Evolutionary conservation across 1,284 basidiomycete genomes (phyloP).

Genomic region (Inonotus hispidus): DNA sequence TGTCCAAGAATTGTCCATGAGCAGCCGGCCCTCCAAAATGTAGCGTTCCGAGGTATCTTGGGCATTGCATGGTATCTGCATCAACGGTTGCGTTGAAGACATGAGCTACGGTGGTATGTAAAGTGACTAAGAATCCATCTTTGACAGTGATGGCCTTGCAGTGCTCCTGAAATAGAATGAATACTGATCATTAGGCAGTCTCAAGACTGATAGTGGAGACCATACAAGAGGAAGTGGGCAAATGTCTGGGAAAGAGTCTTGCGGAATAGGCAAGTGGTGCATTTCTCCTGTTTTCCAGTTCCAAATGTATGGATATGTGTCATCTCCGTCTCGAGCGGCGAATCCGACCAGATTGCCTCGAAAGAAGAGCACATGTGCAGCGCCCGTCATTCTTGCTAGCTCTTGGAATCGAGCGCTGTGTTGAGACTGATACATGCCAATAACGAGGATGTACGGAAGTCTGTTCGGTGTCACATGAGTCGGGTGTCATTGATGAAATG

Average conservation of each 20-base stretch:
- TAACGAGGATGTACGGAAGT: background rate
- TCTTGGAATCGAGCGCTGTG: background rate
- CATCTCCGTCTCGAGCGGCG: conserved; percentile 2
- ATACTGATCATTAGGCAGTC: background rate
- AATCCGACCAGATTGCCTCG: conserved; percentile 2
- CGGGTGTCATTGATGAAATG: background rate
- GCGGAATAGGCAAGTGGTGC: background rate
- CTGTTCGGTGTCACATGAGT: background rate
- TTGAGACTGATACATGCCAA: background rate
- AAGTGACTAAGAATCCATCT: background rate
- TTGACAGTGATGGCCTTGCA: background rate
- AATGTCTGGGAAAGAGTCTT: too few relatives aligned
- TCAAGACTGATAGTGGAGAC: background rate
- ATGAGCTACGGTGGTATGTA: background rate
- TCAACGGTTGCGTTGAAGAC: background rate
- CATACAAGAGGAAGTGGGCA: background rate
- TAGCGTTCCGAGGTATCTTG: background rate
- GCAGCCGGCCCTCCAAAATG: background rate
- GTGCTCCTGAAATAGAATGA: background rate
- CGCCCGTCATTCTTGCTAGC: background rate
- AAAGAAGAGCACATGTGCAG: conserved; percentile 2
- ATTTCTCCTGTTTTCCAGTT: background rate
- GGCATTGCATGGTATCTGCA: background rate
- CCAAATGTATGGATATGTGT: conserved; percentile 4
- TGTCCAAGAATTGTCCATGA: background rate